Percentiles rank a stretch among this genome's conserved stretches.
These are phyloP conservation scores for Russula lepida DNA, from an alignment of 768 basidiomycete species.

Conservation along the genomic window DNA sequence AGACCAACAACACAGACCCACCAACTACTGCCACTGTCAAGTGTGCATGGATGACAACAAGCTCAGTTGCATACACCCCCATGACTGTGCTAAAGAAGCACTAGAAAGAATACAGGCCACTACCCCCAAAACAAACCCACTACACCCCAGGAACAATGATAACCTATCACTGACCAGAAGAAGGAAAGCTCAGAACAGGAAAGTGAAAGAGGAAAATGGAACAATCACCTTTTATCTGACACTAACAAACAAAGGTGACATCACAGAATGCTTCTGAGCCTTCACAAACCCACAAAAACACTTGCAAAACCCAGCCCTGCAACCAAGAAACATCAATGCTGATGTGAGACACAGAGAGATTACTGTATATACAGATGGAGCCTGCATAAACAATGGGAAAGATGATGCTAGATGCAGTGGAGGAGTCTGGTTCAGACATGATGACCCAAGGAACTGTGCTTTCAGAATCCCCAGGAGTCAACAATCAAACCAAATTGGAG, in stretches of 20 bases:
- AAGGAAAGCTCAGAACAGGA: not conserved
- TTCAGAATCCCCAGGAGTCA: not conserved
- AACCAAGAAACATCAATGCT: rapidly evolving
- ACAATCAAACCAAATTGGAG: not conserved
- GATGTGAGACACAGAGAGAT: not conserved
- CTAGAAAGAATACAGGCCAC: not conserved
- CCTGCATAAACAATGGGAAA: not conserved
- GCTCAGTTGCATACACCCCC: not conserved
- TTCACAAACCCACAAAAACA: not conserved
- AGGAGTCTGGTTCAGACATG: not conserved
- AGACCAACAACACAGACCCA: not conserved
- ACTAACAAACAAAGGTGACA: not conserved
- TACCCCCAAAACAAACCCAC: not conserved
- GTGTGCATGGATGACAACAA: not conserved
- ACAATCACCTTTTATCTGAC: not conserved
- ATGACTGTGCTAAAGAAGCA: not conserved
- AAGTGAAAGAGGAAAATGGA: not conserved
- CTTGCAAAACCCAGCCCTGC: not conserved
- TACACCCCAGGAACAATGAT: not conserved
- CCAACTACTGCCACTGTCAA: not conserved
- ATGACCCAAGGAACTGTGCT: not conserved
- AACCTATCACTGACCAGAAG: not conserved
- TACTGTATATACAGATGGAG: not conserved
- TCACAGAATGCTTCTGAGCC: not conserved
- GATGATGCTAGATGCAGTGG: not conserved